Conservation (phyloP, 1,284 basidiomycete genomes). For the Caloboletus firmus region DNA sequence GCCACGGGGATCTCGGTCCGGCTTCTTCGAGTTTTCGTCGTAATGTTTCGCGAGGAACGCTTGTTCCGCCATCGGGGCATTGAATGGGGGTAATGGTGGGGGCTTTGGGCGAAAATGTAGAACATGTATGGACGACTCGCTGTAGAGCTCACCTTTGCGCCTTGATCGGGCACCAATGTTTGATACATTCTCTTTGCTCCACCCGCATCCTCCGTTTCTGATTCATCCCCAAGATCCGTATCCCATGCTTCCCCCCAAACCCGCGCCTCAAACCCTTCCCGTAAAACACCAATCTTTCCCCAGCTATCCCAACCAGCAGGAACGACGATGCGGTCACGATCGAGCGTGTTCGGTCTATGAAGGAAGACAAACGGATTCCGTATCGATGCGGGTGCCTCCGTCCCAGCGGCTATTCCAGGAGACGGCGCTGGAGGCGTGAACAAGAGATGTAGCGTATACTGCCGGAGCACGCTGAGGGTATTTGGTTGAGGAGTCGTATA, state of each 20-base stretch:
- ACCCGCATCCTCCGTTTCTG: conserved; percentile 41
- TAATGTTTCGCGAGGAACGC: conserved; percentile 85
- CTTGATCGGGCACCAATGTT: conserved; percentile 69
- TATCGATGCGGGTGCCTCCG: conserved; percentile 55
- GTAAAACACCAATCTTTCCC: conserved; percentile 90
- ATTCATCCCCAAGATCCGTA: conserved; percentile 50
- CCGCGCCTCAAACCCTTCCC: conserved; percentile 89
- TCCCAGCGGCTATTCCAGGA: conserved; percentile 42
- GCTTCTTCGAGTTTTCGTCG: conserved; percentile 85
- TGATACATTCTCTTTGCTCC: conserved; percentile 62
- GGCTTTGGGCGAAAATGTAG: conserved; percentile 42
- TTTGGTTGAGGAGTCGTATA: conserved; percentile 84
- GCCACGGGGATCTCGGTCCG: conserved; percentile 84
- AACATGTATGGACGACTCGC: not conserved
- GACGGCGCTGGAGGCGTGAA: conserved; percentile 76
- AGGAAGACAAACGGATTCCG: conserved; percentile 84
- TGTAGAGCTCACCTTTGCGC: conserved; percentile 54
- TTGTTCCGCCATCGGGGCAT: conserved; percentile 80
- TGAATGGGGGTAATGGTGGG: conserved; percentile 69
- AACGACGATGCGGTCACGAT: conserved; percentile 88
- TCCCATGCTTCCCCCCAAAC: conserved; percentile 86
- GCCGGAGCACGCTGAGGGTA: conserved; percentile 80
- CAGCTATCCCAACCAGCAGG: conserved; percentile 98
- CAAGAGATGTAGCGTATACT: conserved; percentile 84
- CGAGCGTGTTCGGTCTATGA: conserved; percentile 87